Percentiles rank a stretch among this genome's conserved stretches.
phyloP scores from a whole-genome alignment of 257 asterid species.

The Apocynum venetum region DNA sequence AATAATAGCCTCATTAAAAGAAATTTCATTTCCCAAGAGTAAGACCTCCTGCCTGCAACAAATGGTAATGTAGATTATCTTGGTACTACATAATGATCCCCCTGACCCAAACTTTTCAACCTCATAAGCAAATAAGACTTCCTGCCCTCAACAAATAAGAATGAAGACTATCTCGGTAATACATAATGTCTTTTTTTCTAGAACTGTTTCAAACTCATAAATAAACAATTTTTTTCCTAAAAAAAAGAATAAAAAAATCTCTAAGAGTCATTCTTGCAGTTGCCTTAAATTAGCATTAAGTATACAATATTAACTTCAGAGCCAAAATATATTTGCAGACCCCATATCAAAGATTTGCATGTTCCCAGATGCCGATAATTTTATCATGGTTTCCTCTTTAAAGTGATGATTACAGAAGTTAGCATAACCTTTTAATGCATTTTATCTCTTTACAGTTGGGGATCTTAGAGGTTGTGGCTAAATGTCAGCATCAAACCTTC shows the following conservation, averaged over 20 bases:
- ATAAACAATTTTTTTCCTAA: too few relatives aligned
- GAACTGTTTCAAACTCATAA: neutral
- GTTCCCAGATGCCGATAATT: neutral
- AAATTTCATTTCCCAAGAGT: conserved; percentile 23
- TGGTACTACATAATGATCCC: neutral
- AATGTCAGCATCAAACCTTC: neutral
- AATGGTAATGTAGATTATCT: too few relatives aligned
- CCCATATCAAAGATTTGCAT: neutral
- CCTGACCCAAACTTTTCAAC: too few relatives aligned
- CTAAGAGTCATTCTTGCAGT: neutral
- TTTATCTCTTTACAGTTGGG: neutral
- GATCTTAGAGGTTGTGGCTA: neutral
- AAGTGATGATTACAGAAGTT: neutral
- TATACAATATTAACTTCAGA: neutral
- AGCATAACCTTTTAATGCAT: neutral
- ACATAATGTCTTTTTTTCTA: neutral
- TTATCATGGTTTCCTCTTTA: neutral
- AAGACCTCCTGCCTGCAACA: conserved; percentile 22
- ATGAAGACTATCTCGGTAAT: neutral
- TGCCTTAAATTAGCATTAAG: neutral
- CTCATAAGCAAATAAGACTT: neutral
- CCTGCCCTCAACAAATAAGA: conserved; percentile 10
- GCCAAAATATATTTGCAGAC: neutral
- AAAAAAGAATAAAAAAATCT: neutral
- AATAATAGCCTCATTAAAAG: conserved; percentile 22